Conservation (phyloP, 306 rosid species). For the Cicer arietinum region DNA sequence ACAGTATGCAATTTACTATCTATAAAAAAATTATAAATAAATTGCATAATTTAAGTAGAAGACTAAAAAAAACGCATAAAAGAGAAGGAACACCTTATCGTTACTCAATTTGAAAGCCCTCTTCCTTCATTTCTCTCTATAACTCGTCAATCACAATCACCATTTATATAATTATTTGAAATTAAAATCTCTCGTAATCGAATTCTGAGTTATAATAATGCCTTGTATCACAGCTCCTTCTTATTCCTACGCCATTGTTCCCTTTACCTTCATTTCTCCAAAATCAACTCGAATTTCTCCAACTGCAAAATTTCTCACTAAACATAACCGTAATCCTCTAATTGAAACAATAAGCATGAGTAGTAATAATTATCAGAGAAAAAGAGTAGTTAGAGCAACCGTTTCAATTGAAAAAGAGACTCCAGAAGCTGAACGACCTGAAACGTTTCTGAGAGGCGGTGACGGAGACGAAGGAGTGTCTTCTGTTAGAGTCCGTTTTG, state of each 20-base stretch:
- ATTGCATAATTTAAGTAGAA: background rate
- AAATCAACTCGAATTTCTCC: slow-evolving; percentile 24
- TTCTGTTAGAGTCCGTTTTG: slow-evolving; percentile 78
- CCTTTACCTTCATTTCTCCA: slow-evolving; percentile 21
- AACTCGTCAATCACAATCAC: background rate
- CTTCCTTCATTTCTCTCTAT: background rate
- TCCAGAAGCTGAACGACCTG: slow-evolving; percentile 76
- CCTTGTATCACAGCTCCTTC: slow-evolving; percentile 46
- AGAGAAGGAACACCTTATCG: slow-evolving; percentile 29
- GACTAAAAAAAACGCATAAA: background rate
- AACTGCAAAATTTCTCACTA: slow-evolving; percentile 1
- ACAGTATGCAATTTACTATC: background rate
- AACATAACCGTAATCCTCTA: background rate
- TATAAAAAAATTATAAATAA: background rate
- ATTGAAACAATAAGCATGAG: background rate
- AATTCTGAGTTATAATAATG: slow-evolving; percentile 37
- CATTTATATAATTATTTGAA: background rate
- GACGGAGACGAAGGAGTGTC: slow-evolving; percentile 50
- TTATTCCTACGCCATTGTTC: slow-evolving; percentile 40
- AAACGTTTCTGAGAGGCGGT: slow-evolving; percentile 72
- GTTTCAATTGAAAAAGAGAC: slow-evolving; percentile 84
- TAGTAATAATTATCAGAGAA: background rate
- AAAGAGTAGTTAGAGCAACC: slow-evolving; percentile 42
- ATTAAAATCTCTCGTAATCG: background rate
- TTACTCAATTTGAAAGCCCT: background rate